These are phyloP conservation scores for Teunomyces stri DNA, from an alignment of 805 yeast species.

Conservation along the genomic window DNA sequence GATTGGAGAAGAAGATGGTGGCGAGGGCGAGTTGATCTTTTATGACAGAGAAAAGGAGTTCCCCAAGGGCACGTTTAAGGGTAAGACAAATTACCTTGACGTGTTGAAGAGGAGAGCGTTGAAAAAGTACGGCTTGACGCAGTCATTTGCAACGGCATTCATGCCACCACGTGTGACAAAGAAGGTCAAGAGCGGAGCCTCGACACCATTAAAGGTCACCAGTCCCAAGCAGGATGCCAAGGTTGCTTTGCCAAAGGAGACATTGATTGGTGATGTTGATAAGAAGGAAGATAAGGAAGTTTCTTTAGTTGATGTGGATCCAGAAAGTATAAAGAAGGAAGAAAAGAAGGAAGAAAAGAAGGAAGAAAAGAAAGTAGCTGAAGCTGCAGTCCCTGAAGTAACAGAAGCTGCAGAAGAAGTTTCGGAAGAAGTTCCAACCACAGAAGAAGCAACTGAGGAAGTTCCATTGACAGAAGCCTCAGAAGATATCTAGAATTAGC, in stretches of 20 bases:
- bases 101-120: constrained; percentile 42
- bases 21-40: constrained; percentile 40
- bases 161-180: constrained; percentile 28
- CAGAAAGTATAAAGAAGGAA: constrained; percentile 2
- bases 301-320: background rate
- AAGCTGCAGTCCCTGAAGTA: constrained; percentile 6
- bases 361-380: constrained; percentile 7
- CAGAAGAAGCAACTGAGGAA: constrained; percentile 2
- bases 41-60: constrained; percentile 39
- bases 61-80: constrained; percentile 22
- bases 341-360: constrained; percentile 5
- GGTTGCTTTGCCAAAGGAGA: constrained; percentile 40
- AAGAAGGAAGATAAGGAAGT: constrained; percentile 5
- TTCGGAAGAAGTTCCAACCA: background rate
- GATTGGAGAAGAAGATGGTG: constrained; percentile 47
- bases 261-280: constrained; percentile 33
- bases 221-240: constrained; percentile 20
- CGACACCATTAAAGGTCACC: constrained; percentile 5
- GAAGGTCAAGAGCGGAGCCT: constrained; percentile 1
- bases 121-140: constrained; percentile 38
- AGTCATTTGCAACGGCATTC: constrained; percentile 35
- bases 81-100: constrained; percentile 37
- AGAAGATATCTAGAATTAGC: constrained; percentile 36
- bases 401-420: constrained; percentile 4
- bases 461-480: background rate